phyloP scores from a whole-genome alignment of 352 stramenopile genomes.

The Stephanocyclus meneghinianus region DNA sequence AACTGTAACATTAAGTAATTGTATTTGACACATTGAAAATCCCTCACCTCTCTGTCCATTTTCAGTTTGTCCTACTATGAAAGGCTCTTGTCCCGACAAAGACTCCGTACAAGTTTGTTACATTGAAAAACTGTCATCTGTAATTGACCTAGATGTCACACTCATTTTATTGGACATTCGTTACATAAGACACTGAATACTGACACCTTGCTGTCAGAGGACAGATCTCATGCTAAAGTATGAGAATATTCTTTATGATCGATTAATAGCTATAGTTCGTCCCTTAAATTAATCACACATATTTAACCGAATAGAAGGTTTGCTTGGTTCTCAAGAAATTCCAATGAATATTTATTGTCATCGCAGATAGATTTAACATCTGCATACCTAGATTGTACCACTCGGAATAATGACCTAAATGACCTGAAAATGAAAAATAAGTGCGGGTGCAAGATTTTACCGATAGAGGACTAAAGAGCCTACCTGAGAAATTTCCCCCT shows the following conservation, averaged over 20 bases:
- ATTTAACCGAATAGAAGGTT: constrained; percentile 42
- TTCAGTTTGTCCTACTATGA: too few relatives aligned
- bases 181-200: too few relatives aligned
- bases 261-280: neutral
- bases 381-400: constrained; percentile 69
- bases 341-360: constrained; percentile 79
- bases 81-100: too few relatives aligned
- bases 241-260: neutral
- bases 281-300: neutral
- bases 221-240: too few relatives aligned
- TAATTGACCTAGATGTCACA: too few relatives aligned
- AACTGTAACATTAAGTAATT: neutral
- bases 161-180: too few relatives aligned
- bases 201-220: too few relatives aligned
- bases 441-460: neutral
- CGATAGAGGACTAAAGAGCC: neutral
- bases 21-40: constrained; percentile 11
- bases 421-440: constrained; percentile 52
- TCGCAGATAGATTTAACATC: constrained; percentile 79
- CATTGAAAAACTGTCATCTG: too few relatives aligned
- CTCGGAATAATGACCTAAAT: constrained; percentile 75
- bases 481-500: constrained; percentile 57
- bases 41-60: too few relatives aligned
- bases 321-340: constrained; percentile 76
- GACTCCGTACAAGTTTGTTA: too few relatives aligned